Base-by-base conservation (phyloP, 208 protist species). In the Wallacemonas sp. region DNA sequence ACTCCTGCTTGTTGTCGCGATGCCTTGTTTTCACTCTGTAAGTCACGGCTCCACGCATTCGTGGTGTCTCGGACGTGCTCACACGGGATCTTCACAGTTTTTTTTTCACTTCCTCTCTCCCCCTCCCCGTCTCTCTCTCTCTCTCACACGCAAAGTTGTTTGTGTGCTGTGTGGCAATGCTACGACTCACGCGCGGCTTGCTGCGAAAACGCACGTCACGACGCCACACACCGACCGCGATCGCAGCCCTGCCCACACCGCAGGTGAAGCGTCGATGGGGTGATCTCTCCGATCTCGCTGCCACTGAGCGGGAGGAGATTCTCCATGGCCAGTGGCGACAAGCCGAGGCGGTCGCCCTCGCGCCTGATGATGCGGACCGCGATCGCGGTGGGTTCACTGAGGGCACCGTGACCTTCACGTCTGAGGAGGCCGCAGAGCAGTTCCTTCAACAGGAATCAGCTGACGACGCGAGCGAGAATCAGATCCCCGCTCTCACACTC, bases 391-490 rank as follows among this genome's bases (percentile, higher is more conserved):
- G 77, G 9, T 81, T 76, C 57, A 60, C 68, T 6, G 66, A 77
- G 19, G 72, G 58, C 23, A 17, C 5, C 2, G 48, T 92, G 2
- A 23, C 41, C 24, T 95, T 95, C 58, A 8, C 36, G n/a, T 79
- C 73, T 1, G 86, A 92, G 11, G 89, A 92, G 61, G 85, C 65
- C 49, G 86, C 81, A 23, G 56, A 68, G 17, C 34, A 43, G 21
- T 95, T 88, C 68, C 27, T 95, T 26, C 32, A 54, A 2, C 54
- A 85, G 43, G 86, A 92, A 65, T 65, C 58, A 34, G 46, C 19
- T 6, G 77, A 83, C 11, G 78, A 85, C 21, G 43, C 16, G 19
- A 68, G 19, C 3, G 83, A 92, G 68, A 19, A 17, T 26, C 48
- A 44, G 2, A 71, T 88, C 17, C 82, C 85, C 16, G 73, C 82